phyloP scores from a whole-genome alignment of 768 basidiomycete species.

The Boletus rex-veris region DNA sequence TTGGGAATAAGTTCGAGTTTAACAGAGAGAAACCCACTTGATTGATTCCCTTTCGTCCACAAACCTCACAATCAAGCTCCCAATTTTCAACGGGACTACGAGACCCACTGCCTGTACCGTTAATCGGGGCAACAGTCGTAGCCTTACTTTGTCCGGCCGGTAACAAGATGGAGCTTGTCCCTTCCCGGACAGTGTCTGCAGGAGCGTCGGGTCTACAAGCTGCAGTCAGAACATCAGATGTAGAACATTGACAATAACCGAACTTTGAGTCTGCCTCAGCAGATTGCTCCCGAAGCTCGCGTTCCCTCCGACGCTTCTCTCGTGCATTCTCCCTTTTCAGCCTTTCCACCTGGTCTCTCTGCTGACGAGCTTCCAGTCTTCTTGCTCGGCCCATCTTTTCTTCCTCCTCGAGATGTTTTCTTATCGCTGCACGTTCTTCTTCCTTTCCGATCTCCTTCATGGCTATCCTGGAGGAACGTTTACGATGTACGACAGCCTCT shows the following conservation, averaged over 20 bases:
- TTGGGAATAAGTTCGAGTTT: neutral
- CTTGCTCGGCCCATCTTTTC: constrained; percentile 64
- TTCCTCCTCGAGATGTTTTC: constrained; percentile 59
- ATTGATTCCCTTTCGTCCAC: constrained; percentile 67
- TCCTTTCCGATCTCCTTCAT: constrained; percentile 77
- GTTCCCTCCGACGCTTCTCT: constrained; percentile 43
- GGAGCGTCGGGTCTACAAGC: constrained; percentile 10
- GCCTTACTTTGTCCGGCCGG: constrained; percentile 5
- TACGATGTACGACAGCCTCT: constrained; percentile 77
- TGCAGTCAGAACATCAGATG: constrained; percentile 13
- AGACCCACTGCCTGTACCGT: constrained; percentile 41
- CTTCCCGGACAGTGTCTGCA: constrained; percentile 1
- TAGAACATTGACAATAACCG: neutral
- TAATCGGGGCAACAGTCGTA: constrained; percentile 9
- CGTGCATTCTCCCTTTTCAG: constrained; percentile 55
- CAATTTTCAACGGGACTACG: constrained; percentile 66
- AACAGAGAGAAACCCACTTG: constrained; percentile 44
- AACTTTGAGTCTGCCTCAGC: constrained; percentile 16
- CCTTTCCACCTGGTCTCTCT: constrained; percentile 56
- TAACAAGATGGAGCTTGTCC: neutral
- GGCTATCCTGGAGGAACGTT: constrained; percentile 88
- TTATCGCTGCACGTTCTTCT: constrained; percentile 59
- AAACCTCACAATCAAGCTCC: constrained; percentile 89
- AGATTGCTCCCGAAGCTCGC: constrained; percentile 28
- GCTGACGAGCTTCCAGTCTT: constrained; percentile 52